These are phyloP conservation scores for Pseudopithomyces chartarum DNA, from an alignment of 2,329 filamentous ascomycete species.

Conservation along the genomic window DNA sequence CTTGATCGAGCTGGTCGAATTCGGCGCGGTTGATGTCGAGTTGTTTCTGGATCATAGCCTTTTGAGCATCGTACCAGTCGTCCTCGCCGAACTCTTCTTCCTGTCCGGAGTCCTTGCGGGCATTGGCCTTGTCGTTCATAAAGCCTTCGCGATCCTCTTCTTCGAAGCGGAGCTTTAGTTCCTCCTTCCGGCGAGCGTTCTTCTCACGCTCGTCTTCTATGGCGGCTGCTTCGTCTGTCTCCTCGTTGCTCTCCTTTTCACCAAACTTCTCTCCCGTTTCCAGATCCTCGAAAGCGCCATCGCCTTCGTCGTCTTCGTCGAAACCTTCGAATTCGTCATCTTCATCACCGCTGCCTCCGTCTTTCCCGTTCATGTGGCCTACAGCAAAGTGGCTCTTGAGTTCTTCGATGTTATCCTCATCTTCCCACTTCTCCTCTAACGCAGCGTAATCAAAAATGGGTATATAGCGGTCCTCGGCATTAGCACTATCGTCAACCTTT, in stretches of 20 bases:
- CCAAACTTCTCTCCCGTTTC: slow-evolving; percentile 72
- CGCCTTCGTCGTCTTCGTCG: slow-evolving; percentile 67
- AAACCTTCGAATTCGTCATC: slow-evolving; percentile 63
- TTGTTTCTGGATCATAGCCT: slow-evolving; percentile 92
- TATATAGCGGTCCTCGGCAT: slow-evolving; percentile 75
- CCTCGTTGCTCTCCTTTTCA: slow-evolving; percentile 45
- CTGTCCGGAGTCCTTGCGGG: slow-evolving; percentile 69
- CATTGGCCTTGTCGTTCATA: slow-evolving; percentile 83
- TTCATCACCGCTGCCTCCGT: slow-evolving; percentile 48
- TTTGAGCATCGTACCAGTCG: slow-evolving; percentile 98
- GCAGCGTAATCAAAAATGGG: slow-evolving; percentile 80
- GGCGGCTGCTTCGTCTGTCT: slow-evolving; percentile 52
- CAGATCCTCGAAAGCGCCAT: slow-evolving; percentile 84
- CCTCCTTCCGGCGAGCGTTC: slow-evolving; percentile 91
- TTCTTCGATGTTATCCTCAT: slow-evolving; percentile 75
- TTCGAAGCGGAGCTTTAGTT: slow-evolving; percentile 91
- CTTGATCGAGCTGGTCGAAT: slow-evolving; percentile 84
- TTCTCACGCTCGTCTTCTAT: slow-evolving; percentile 88
- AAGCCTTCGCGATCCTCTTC: slow-evolving; percentile 98
- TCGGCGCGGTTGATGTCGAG: slow-evolving; percentile 95
- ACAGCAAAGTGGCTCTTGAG: slow-evolving; percentile 78
- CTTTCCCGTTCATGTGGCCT: slow-evolving; percentile 60
- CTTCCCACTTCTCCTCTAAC: slow-evolving; percentile 83
- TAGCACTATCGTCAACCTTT: slow-evolving; percentile 53
- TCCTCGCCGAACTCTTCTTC: slow-evolving; percentile 91